Conservation (phyloP, 78 protist genomes). For the Dictyostelium firmibasis region DNA sequence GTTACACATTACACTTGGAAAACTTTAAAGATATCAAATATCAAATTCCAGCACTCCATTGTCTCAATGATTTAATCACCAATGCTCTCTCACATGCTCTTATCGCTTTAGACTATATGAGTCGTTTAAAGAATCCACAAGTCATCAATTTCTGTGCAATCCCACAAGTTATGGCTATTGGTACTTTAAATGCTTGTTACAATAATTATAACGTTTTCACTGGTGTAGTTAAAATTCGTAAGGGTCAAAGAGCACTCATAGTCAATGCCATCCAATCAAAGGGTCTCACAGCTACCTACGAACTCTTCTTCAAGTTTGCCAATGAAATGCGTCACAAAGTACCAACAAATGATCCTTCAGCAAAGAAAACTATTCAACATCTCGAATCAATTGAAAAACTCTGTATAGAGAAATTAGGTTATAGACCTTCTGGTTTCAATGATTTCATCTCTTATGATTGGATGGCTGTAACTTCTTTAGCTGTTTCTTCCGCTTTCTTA, state of each 20-base stretch:
- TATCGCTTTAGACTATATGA: slow-evolving; percentile 87
- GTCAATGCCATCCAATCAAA: slow-evolving; percentile 50
- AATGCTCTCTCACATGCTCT: slow-evolving; percentile 92
- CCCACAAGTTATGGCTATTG: slow-evolving; percentile 98
- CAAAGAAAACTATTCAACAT: slow-evolving; percentile 52
- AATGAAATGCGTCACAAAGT: slow-evolving; percentile 49
- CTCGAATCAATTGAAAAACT: slow-evolving; percentile 32
- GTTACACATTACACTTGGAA: slow-evolving; percentile 36
- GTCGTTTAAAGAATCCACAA: slow-evolving; percentile 43
- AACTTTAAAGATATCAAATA: slow-evolving; percentile 41
- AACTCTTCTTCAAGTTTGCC: slow-evolving; percentile 48
- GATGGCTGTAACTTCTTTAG: slow-evolving; percentile 65
- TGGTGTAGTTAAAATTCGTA: slow-evolving; percentile 95
- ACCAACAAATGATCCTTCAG: slow-evolving; percentile 39
- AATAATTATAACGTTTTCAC: slow-evolving; percentile 90
- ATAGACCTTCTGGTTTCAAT: slow-evolving; percentile 68
- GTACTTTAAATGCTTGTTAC: slow-evolving; percentile 90
- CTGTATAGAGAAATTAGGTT: slow-evolving; percentile 56
- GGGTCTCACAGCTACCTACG: slow-evolving; percentile 48
- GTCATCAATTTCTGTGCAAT: slow-evolving; percentile 95
- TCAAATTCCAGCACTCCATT: slow-evolving; percentile 81
- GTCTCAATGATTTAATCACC: slow-evolving; percentile 92
- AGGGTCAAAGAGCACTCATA: slow-evolving; percentile 84
- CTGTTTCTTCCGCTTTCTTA: slow-evolving; percentile 68
- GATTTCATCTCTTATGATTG: slow-evolving; percentile 59